Evolutionary conservation across 768 basidiomycete genomes (phyloP).

Genomic region (Rhodotorula diobovata): DNA sequence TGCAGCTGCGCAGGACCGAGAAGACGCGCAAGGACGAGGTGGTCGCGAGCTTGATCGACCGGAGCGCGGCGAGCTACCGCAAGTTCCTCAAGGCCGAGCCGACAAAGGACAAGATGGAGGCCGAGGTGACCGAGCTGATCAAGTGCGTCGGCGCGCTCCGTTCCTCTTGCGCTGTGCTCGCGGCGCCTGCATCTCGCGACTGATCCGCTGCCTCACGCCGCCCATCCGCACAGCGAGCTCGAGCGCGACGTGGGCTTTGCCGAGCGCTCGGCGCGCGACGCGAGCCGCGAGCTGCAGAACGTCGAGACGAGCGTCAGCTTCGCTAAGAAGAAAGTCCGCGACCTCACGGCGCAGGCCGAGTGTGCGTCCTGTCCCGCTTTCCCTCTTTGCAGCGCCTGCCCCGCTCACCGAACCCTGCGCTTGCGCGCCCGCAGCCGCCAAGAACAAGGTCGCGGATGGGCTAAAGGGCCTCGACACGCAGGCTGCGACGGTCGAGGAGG

Average conservation of each 20-base stretch:
- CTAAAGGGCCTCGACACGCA: slow-evolving; percentile 41
- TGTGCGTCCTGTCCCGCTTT: slow-evolving; percentile 50
- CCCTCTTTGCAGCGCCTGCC: background rate
- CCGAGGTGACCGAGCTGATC: slow-evolving; percentile 59
- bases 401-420: slow-evolving; percentile 45
- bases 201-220: background rate
- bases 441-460: slow-evolving; percentile 51
- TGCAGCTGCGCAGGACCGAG: slow-evolving; percentile 69
- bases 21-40: slow-evolving; percentile 60
- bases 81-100: slow-evolving; percentile 44
- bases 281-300: slow-evolving; percentile 60
- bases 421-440: slow-evolving; percentile 45
- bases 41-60: slow-evolving; percentile 63
- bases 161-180: too few species aligned
- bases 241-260: slow-evolving; percentile 59
- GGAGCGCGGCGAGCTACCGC: slow-evolving; percentile 52
- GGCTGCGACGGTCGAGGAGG: slow-evolving; percentile 44
- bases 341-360: slow-evolving; percentile 61
- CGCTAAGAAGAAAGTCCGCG: slow-evolving; percentile 59
- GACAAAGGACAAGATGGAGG: slow-evolving; percentile 65
- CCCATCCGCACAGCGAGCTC: slow-evolving; percentile 57
- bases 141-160: slow-evolving; percentile 52
- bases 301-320: slow-evolving; percentile 62
- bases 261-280: slow-evolving; percentile 51
- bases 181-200: background rate